Evolutionary conservation across 164 flowering plant species (phyloP).

Genomic region (Vitis rupestris): DNA sequence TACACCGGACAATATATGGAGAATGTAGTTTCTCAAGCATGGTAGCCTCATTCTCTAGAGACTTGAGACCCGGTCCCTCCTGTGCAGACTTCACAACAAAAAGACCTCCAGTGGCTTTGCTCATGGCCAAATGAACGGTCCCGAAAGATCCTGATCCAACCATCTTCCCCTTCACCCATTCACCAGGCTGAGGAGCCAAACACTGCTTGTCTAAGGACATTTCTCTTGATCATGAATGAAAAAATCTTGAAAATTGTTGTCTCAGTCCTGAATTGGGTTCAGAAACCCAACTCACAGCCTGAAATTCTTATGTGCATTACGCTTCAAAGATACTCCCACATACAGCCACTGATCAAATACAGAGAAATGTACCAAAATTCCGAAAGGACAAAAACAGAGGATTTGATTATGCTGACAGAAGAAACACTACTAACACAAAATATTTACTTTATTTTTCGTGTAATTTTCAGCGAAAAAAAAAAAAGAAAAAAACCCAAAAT

Average conservation of each 20-base stretch:
- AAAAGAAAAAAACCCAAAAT: too few relatives aligned
- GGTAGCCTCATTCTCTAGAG: slow-evolving; percentile 44
- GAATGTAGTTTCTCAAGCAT: slow-evolving; percentile 45
- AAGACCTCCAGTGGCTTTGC: slow-evolving; percentile 43
- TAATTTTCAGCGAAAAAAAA: too few relatives aligned
- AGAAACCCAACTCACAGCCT: slow-evolving; percentile 15
- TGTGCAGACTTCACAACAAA: slow-evolving; percentile 50
- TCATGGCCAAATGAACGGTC: slow-evolving; percentile 49
- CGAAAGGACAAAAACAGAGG: too few relatives aligned
- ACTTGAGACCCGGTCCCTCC: slow-evolving; percentile 21
- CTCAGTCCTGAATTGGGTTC: slow-evolving; percentile 4
- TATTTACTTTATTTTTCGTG: too few relatives aligned
- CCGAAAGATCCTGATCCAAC: slow-evolving; percentile 57
- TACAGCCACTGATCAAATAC: too few relatives aligned
- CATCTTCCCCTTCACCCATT: slow-evolving; percentile 54
- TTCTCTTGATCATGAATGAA: not conserved
- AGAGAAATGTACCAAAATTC: too few relatives aligned
- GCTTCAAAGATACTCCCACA: too few relatives aligned
- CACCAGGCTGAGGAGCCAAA: slow-evolving; percentile 13
- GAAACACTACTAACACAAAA: too few relatives aligned
- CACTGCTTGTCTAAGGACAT: slow-evolving; percentile 23
- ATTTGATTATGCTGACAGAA: too few relatives aligned
- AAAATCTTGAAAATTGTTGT: not conserved
- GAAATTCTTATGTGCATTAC: not conserved
- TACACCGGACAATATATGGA: slow-evolving; percentile 36